Base-by-base conservation (phyloP, 2,329 filamentous ascomycete genomes). In the Knufia petricola region DNA sequence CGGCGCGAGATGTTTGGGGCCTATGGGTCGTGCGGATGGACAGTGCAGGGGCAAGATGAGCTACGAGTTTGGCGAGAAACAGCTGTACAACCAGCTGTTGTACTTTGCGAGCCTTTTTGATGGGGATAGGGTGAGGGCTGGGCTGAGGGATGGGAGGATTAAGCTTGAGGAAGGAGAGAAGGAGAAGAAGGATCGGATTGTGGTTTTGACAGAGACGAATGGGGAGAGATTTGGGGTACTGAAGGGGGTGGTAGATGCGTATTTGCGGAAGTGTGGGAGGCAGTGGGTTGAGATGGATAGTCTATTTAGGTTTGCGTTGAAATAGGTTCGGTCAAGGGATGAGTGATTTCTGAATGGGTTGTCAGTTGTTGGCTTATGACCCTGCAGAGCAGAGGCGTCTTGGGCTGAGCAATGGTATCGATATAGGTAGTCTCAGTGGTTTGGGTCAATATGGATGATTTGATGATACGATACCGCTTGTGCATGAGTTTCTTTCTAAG, bases 241-340 rank as follows among this genome's bases (percentile, higher is more conserved):
- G 56, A 85, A 82, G 71, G 75, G 75, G 4, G 80, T 88, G 12
- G 86, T 95, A 3, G 87, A 90, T 55, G 79, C 72, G 61, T 94
- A 94, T 68, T 68, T 95, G 58, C 87, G 87, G 61, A 92, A 90
- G 70, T 94, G 88, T 66, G 89, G 89, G 21, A 74, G 87, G 58
- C 85, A 88, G 66, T 95, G 87, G 87, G 89, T 95, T 46, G 84
- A 87, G 57, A 95, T 95, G 89, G 87, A 92, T 66, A 82, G 74
- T 56, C 68, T 95, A 55, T 95, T 95, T 73, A 76, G 78, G 54
- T 75, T 78, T 68, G 73, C 71, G 3, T 48, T 57, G 50, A 57
- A 51, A 43, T 58, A 48, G 37, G n/a, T 28, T 28, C n/a, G n/a
- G n/a, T n/a, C n/a, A n/a, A n/a, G n/a, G n/a, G n/a, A n/a, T n/a